Base-by-base conservation (phyloP, 345 rosid species). In the Tarenaya hassleriana region DNA sequence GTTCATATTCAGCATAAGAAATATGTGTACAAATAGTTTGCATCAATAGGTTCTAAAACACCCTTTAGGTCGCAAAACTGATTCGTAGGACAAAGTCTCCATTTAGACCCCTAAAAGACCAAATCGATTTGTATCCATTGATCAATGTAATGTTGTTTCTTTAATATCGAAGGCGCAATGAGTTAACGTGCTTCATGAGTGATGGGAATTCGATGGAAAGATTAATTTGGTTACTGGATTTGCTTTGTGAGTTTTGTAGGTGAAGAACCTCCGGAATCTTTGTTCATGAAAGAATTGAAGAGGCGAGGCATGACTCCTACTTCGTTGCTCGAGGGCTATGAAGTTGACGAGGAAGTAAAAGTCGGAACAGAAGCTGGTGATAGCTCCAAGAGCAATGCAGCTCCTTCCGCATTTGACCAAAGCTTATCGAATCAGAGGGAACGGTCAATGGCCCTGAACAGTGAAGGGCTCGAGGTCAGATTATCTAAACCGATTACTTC, bases 391-490 rank as follows among this genome's bases (percentile, higher is more conserved):
- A 75, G 88, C 40, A 88, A 81, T 70, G 74, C 80, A 1, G 84
- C 76, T 16, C 77, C 86, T 16, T 75, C 95, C 2, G 80, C 81
- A 14, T 47, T 69, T 19, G 95, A 79, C 41, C 66, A 56, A 65
- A 68, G 72, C 56, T 70, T 92, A 64, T 55, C 72, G 20, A 81
- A 92, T 71, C 96, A 88, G 59, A 81, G 96, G 73, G 88, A 92
- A 69, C 70, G 52, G 10, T 92, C 97, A 12, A 71, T 88, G 82
- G 79, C 87, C 10, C 72, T 92, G 68, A 85, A 88, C 72, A 92
- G 98, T 37, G 98, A 92, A 81, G 98, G 98, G 59, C 88, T 92
- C 63, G 94, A 88, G 96, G 98, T 92, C 69, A 45, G 46, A 29
- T 50, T 41, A 7, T 18, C 20, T 29, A 37, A n/a, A 61, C 54